phyloP scores from a whole-genome alignment of 495 filamentous ascomycete genomes.

The Penicillium argentinense region DNA sequence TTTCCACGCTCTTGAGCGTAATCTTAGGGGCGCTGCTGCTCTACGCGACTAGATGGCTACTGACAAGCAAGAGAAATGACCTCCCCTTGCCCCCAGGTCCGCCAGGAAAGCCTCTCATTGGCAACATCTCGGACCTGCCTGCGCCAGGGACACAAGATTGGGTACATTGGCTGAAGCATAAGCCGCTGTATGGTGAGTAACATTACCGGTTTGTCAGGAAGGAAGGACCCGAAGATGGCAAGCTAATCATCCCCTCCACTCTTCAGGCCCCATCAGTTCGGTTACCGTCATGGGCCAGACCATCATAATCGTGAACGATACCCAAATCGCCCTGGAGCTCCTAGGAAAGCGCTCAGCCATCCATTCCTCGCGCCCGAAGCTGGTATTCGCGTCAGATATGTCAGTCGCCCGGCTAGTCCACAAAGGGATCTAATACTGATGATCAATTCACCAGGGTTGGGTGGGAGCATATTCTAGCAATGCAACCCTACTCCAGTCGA shows the following conservation, averaged over 20 bases:
- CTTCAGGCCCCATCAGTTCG: slow-evolving; percentile 46
- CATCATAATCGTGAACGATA: slow-evolving; percentile 47
- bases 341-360: slow-evolving; percentile 41
- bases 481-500: slow-evolving; percentile 36
- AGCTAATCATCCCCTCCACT: not conserved
- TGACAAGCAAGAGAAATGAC: not conserved
- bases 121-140: slow-evolving; percentile 16
- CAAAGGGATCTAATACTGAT: not conserved
- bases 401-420: slow-evolving; percentile 1
- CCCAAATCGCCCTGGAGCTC: slow-evolving; percentile 37
- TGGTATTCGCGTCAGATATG: slow-evolving; percentile 41
- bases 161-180: slow-evolving; percentile 19
- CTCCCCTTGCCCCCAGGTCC: slow-evolving; percentile 16
- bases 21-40: not conserved
- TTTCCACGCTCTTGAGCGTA: not conserved
- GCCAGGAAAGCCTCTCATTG: slow-evolving; percentile 7
- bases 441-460: slow-evolving; percentile 22
- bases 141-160: slow-evolving; percentile 10
- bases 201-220: not conserved
- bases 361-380: slow-evolving; percentile 41
- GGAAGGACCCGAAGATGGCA: not conserved
- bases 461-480: slow-evolving; percentile 35
- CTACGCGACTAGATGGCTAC: not conserved
- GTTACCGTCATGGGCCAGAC: slow-evolving; percentile 48
- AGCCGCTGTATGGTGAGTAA: slow-evolving; percentile 12